Evolutionary conservation across 2,329 filamentous ascomycete genomes (phyloP).

Genomic region (Nemania sp.): DNA sequence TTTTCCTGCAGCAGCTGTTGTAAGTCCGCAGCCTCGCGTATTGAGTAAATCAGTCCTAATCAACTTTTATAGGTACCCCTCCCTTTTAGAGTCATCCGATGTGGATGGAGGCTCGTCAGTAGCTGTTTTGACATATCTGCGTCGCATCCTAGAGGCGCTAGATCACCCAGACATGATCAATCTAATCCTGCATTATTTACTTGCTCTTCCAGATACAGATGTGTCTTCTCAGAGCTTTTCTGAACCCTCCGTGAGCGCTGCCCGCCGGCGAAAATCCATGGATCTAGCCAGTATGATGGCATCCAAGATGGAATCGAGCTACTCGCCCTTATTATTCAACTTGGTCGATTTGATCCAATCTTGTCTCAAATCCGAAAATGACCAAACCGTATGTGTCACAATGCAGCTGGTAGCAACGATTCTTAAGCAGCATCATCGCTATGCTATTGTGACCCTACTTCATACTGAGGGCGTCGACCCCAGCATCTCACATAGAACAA

Average conservation of each 20-base stretch:
- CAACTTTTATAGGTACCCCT: slow-evolving; percentile 76
- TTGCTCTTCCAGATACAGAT: slow-evolving; percentile 71
- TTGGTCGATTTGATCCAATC: slow-evolving; percentile 87
- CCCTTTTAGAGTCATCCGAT: slow-evolving; percentile 93
- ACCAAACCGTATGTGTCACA: slow-evolving; percentile 87
- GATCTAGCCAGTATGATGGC: slow-evolving; percentile 82
- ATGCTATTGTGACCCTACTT: slow-evolving; percentile 77
- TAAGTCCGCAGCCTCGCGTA: slow-evolving; percentile 49
- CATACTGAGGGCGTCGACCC: slow-evolving; percentile 63
- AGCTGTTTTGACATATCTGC: slow-evolving; percentile 90
- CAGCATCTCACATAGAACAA: slow-evolving; percentile 63
- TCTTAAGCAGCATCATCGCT: slow-evolving; percentile 82
- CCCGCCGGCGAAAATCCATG: slow-evolving; percentile 84
- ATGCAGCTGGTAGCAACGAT: slow-evolving; percentile 86
- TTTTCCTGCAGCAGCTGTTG: slow-evolving; percentile 93
- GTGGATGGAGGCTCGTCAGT: slow-evolving; percentile 96
- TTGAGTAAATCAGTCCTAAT: slow-evolving; percentile 17
- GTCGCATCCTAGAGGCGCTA: slow-evolving; percentile 85
- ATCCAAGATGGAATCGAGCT: slow-evolving; percentile 70
- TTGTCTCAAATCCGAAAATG: slow-evolving; percentile 79
- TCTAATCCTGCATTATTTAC: slow-evolving; percentile 87
- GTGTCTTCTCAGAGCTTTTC: slow-evolving; percentile 42
- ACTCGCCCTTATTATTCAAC: slow-evolving; percentile 87
- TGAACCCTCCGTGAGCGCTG: slow-evolving; percentile 63
- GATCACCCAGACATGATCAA: slow-evolving; percentile 94